Base-by-base conservation (phyloP, 306 rosid species). In the Gynostemma pentaphyllum region DNA sequence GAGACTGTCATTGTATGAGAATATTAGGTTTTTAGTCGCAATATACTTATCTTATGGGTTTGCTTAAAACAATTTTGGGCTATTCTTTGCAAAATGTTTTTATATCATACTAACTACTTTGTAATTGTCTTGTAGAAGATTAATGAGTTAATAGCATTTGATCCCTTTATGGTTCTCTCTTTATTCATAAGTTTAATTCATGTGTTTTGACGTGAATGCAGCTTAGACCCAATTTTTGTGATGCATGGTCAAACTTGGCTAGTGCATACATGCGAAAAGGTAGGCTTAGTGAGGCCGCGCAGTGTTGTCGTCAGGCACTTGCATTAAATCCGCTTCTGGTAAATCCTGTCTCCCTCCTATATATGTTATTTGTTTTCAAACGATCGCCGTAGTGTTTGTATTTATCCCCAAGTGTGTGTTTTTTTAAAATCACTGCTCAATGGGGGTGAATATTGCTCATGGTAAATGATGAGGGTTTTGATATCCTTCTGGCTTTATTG, bases 251-350 rank as follows among this genome's bases (percentile, higher is more conserved):
- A 75, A 94, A 94, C 80, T 71, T 94, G 64, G 95, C 95, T 22
- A 94, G 97, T 78, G 97, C 99, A 12, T 94, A 94, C 84, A 88
- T 94, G 99, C 83, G 97, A 51, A 94, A 94, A 78, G 99, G 97
- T 66, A 83, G 95, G 68, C 94, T 82, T 62, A 80, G 75, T 15
- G 99, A 94, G 81, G 99, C 99, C 13, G 95, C 95, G 7, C 99
- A 89, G 62, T 94, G 97, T 70, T 94, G 99, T 68, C 99, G 91
- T 67, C 99, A 94, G 78, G 99, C 99, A 65, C 95, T 94, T 70
- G 85, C 94, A 5, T 74, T 94, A 46, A 94, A 94, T 77, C 99
- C 99, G 72, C 75, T 67, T 68, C 80, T 94, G 95, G 99, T 89
- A 83, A 39, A 48, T 23, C 68, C 27, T 51, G 22, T 39, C 42